A percentile compares a stretch with the other conserved stretches of the same genome.
Conservation (phyloP, 2,329 filamentous ascomycete species). For the Xylaria sp. region DNA sequence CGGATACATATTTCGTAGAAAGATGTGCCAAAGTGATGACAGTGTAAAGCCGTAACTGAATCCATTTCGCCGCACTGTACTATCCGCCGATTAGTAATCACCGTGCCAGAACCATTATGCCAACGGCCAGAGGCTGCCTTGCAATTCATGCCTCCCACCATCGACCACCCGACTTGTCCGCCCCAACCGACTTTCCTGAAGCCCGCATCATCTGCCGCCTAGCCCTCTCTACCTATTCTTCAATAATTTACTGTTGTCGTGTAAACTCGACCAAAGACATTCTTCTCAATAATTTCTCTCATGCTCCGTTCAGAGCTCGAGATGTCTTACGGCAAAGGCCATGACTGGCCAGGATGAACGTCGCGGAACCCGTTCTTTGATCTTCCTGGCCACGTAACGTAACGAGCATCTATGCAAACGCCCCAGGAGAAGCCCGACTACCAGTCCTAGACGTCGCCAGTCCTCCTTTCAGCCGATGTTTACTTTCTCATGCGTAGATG, state of each 20-base stretch:
- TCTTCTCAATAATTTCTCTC: background rate
- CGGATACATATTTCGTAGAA: too few relatives aligned
- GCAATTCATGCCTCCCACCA: background rate
- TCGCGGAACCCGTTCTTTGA: background rate
- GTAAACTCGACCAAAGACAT: background rate
- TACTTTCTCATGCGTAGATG: constrained; percentile 4
- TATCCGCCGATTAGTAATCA: background rate
- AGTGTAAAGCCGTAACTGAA: too few relatives aligned
- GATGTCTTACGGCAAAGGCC: constrained; percentile 49
- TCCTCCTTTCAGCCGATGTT: background rate
- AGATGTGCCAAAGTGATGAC: too few relatives aligned
- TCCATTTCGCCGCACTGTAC: too few relatives aligned
- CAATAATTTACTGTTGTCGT: background rate
- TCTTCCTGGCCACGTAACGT: background rate
- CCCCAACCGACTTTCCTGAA: background rate
- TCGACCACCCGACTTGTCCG: background rate
- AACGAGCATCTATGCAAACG: background rate
- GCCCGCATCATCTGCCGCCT: background rate
- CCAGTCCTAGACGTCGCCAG: background rate
- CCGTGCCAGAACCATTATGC: too few relatives aligned
- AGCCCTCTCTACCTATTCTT: background rate
- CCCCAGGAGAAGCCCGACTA: background rate
- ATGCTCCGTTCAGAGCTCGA: background rate
- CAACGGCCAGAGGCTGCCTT: too few relatives aligned
- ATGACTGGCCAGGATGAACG: constrained; percentile 36